These are phyloP conservation scores for Coniochaeta hoffmannii DNA, from an alignment of 2,329 filamentous ascomycete species.

Conservation along the genomic window DNA sequence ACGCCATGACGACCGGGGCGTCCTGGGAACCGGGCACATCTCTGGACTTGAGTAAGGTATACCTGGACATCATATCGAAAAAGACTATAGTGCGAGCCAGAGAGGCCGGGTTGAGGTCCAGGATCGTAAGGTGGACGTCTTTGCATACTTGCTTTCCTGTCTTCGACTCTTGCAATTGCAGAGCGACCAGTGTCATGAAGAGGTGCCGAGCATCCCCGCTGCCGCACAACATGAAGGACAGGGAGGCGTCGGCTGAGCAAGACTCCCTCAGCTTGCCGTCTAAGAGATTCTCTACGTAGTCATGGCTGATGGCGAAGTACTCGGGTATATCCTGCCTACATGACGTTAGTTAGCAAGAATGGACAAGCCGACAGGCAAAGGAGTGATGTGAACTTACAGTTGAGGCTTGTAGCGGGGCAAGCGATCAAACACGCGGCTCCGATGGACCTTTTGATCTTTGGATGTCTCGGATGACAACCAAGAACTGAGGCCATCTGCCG, in stretches of 20 bases:
- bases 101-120: background rate
- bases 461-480: background rate
- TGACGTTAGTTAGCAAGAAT: background rate
- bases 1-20: background rate
- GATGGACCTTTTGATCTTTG: background rate
- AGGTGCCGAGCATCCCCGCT: background rate
- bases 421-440: slow-evolving; percentile 9
- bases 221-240: background rate
- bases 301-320: background rate
- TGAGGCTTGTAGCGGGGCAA: slow-evolving; percentile 10
- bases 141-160: background rate
- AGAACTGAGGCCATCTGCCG: background rate
- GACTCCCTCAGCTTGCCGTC: background rate
- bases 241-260: background rate
- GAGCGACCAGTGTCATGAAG: background rate
- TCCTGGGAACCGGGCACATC: background rate
- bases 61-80: background rate
- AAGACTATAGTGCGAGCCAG: background rate
- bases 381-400: slow-evolving; percentile 8
- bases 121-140: background rate
- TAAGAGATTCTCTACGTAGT: background rate
- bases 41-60: background rate
- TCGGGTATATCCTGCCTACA: background rate
- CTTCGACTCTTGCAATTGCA: background rate
- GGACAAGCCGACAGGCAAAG: background rate